Evolutionary conservation across 1,284 basidiomycete genomes (phyloP).

Genomic region (Cutaneotrichosporon dermatis): DNA sequence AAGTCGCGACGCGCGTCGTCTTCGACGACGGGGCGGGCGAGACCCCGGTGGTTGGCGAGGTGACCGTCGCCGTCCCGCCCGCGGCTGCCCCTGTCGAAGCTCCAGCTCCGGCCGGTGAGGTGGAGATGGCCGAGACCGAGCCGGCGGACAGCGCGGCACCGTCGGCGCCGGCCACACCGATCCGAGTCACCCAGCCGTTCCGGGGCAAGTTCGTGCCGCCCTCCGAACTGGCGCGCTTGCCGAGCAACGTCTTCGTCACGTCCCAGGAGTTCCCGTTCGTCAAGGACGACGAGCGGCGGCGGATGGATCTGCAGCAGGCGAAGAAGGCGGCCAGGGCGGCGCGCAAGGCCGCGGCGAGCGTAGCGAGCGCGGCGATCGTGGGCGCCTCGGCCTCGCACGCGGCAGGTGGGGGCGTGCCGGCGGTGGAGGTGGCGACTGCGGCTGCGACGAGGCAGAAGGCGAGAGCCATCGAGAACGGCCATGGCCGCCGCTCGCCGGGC

Average conservation of each 20-base stretch:
- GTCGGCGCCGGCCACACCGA: slow-evolving; percentile 9
- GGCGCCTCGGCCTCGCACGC: too few species aligned
- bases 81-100: too few species aligned
- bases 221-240: slow-evolving; percentile 27
- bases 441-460: too few species aligned
- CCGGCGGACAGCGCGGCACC: neutral
- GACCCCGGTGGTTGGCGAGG: neutral
- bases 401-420: neutral
- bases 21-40: slow-evolving; percentile 16
- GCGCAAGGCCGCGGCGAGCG: neutral
- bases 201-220: slow-evolving; percentile 24
- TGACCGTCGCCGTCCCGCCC: neutral
- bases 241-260: slow-evolving; percentile 41
- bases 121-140: neutral
- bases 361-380: too few species aligned
- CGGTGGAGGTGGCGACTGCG: neutral
- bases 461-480: too few species aligned
- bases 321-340: neutral
- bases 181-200: slow-evolving; percentile 5
- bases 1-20: slow-evolving; percentile 32
- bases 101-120: neutral
- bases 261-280: slow-evolving; percentile 24
- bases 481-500: too few species aligned
- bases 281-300: slow-evolving; percentile 11
- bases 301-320: slow-evolving; percentile 1